Evolutionary conservation across 2,329 filamentous ascomycete species (phyloP).

Genomic region (Fusarium armeniacum): DNA sequence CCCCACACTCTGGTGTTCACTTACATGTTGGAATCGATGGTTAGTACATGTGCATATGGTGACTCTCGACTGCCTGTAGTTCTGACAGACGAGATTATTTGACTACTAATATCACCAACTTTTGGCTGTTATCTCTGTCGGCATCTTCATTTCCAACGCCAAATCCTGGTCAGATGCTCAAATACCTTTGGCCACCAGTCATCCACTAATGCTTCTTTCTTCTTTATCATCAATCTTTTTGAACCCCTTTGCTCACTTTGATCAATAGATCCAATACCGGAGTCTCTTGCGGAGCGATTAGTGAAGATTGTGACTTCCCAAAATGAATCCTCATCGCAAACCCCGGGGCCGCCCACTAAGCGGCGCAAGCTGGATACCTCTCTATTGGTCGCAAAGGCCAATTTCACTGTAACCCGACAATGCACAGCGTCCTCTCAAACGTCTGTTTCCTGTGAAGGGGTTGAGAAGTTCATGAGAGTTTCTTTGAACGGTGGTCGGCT

Average conservation of each 20-base stretch:
- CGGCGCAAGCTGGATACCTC: constrained; percentile 50
- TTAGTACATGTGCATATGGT: constrained; percentile 27
- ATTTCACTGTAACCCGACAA: constrained; percentile 49
- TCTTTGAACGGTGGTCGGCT: constrained; percentile 24
- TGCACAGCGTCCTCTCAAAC: constrained; percentile 31
- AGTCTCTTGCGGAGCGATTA: constrained; percentile 43
- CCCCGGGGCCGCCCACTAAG: constrained; percentile 49
- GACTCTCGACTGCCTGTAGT: neutral
- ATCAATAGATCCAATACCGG: constrained; percentile 47
- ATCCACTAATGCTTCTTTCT: neutral
- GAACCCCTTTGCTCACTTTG: constrained; percentile 1
- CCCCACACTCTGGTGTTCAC: neutral
- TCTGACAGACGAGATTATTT: neutral
- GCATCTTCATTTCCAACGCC: neutral
- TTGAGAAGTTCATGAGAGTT: constrained; percentile 46
- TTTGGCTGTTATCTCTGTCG: neutral
- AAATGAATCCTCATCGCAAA: constrained; percentile 14
- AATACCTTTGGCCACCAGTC: neutral
- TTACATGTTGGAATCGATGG: constrained; percentile 47
- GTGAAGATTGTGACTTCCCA: constrained; percentile 39
- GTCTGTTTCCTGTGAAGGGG: constrained; percentile 29
- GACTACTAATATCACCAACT: neutral
- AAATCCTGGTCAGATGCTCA: neutral
- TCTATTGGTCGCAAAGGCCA: constrained; percentile 41
- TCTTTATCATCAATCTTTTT: neutral